These are phyloP conservation scores for Neurospora sp. DNA, from an alignment of 495 filamentous ascomycete species.

Conservation along the genomic window DNA sequence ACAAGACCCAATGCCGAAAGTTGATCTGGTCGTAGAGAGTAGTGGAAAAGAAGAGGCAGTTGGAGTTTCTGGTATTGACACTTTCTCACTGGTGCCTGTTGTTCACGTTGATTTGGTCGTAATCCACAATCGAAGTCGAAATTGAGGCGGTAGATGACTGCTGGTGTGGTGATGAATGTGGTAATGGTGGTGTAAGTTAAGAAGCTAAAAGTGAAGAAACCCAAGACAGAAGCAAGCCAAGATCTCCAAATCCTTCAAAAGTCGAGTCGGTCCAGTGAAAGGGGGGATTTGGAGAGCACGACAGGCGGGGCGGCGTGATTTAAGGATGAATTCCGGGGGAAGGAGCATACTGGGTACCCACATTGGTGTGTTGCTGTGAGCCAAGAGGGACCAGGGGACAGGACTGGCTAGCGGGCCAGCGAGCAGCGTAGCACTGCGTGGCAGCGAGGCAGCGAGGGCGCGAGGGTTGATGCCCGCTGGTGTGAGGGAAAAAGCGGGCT, in stretches of 20 bases:
- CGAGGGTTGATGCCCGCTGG: background rate
- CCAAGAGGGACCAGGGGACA: background rate
- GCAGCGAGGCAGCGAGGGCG: background rate
- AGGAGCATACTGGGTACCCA: background rate
- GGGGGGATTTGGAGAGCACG: conserved; percentile 11
- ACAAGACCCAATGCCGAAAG: background rate
- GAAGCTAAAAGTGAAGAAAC: background rate
- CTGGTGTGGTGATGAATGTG: background rate
- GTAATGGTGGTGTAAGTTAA: background rate
- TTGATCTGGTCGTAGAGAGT: background rate
- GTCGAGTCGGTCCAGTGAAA: conserved; percentile 2
- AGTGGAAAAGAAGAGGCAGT: background rate
- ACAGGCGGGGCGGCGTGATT: conserved; percentile 8
- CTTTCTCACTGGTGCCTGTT: background rate
- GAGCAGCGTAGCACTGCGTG: background rate
- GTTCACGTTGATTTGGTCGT: background rate
- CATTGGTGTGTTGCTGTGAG: background rate
- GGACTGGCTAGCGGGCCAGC: background rate
- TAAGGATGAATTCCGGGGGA: conserved; percentile 5
- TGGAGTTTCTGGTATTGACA: background rate
- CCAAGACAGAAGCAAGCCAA: background rate
- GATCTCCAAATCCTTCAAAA: background rate
- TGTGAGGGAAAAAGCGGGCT: background rate
- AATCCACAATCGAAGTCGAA: background rate
- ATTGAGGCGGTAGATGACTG: background rate